These are phyloP conservation scores for Pseudocercospora ulei DNA, from an alignment of 2,329 filamentous ascomycete genomes.

Conservation along the genomic window DNA sequence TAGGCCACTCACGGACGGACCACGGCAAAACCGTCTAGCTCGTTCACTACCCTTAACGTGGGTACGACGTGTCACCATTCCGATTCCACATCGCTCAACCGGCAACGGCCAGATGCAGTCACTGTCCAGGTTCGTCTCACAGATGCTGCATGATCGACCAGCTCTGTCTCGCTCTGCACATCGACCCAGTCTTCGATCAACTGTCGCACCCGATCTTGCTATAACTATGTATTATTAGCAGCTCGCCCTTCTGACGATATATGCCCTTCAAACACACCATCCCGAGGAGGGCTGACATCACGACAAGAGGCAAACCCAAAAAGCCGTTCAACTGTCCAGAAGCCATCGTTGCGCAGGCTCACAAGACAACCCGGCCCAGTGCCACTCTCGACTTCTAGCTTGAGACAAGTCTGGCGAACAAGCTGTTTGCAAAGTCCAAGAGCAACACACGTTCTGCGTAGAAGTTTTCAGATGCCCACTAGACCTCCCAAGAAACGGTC, in stretches of 20 bases:
- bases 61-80: too few relatives aligned
- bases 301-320: background rate
- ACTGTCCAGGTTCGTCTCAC: too few relatives aligned
- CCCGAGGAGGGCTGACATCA: background rate
- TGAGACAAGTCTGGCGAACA: background rate
- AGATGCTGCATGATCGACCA: too few relatives aligned
- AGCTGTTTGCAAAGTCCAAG: background rate
- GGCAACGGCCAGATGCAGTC: too few relatives aligned
- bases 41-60: too few relatives aligned
- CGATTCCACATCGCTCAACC: too few relatives aligned
- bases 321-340: background rate
- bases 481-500: background rate
- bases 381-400: background rate
- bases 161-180: constrained; percentile 6
- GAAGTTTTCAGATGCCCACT: background rate
- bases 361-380: constrained; percentile 7
- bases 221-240: too few relatives aligned
- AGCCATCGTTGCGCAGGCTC: background rate
- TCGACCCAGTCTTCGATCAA: background rate
- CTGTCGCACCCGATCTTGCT: constrained; percentile 1
- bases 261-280: background rate
- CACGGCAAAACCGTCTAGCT: too few relatives aligned
- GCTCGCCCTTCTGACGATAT: constrained; percentile 1
- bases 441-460: background rate
- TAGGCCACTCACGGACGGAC: too few relatives aligned